Conservation (phyloP, 768 basidiomycete species). For the Dacryopinax spathularia region DNA sequence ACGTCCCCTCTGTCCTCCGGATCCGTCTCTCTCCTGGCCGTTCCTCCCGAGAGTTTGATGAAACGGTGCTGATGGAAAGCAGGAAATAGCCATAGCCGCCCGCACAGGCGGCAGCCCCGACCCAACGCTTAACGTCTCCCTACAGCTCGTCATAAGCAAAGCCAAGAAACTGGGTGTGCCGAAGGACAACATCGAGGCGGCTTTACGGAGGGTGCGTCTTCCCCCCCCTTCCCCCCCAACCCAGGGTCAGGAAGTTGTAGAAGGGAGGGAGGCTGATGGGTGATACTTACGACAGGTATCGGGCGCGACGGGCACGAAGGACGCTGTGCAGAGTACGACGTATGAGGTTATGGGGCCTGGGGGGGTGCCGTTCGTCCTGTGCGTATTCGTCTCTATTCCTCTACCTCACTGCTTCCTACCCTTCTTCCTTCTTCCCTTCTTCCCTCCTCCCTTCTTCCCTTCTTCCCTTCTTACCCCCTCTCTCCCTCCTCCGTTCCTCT, state of each 20-base stretch:
- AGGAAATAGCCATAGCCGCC: neutral
- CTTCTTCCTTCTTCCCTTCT: too few relatives aligned
- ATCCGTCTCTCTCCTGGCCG: too few relatives aligned
- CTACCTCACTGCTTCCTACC: too few relatives aligned
- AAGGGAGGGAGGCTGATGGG: neutral
- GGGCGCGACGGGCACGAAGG: neutral
- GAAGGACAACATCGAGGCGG: slow-evolving; percentile 3
- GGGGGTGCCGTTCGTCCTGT: neutral
- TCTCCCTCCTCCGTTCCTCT: too few relatives aligned
- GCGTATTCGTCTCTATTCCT: neutral
- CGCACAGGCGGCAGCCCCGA: neutral
- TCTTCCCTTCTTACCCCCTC: too few relatives aligned
- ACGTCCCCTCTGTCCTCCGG: neutral
- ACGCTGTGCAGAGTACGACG: neutral
- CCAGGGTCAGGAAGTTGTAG: too few relatives aligned
- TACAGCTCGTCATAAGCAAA: neutral
- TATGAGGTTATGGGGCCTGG: slow-evolving; percentile 1
- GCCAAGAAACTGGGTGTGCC: neutral
- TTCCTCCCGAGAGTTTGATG: neutral
- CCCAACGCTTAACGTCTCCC: neutral
- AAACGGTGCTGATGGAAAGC: neutral
- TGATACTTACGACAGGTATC: neutral
- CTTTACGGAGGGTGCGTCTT: neutral
- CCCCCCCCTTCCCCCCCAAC: neutral
- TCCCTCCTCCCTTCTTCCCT: too few relatives aligned